Evolutionary conservation across 1,284 basidiomycete species (phyloP).

Genomic region (Fomitiporia mediterranea): DNA sequence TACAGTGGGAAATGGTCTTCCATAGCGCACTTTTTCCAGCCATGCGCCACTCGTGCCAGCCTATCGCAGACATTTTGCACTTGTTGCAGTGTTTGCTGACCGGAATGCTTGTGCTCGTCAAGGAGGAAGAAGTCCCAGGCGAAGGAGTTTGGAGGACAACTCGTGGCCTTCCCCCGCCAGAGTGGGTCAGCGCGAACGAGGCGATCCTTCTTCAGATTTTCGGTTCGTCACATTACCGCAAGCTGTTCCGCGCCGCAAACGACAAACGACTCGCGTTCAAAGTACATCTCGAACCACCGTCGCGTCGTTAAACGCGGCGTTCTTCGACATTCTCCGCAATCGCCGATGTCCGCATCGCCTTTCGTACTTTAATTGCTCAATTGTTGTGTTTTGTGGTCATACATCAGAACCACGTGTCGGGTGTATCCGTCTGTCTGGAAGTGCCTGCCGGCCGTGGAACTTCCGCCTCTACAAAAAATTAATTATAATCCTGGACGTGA

Average conservation of each 20-base stretch:
- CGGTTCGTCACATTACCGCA: slow-evolving; percentile 62
- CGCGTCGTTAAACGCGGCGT: neutral
- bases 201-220: slow-evolving; percentile 62
- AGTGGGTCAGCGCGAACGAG: slow-evolving; percentile 71
- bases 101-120: slow-evolving; percentile 69
- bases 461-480: slow-evolving; percentile 4
- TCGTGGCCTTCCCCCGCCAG: slow-evolving; percentile 67
- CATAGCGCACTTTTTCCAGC: slow-evolving; percentile 77
- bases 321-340: neutral
- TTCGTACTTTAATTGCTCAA: neutral
- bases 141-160: slow-evolving; percentile 65
- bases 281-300: slow-evolving; percentile 32
- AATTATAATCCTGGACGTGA: slow-evolving; percentile 5
- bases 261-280: slow-evolving; percentile 69
- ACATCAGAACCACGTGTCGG: neutral
- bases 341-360: neutral
- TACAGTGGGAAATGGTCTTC: slow-evolving; percentile 86
- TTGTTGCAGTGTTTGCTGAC: slow-evolving; percentile 78
- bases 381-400: neutral
- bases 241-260: slow-evolving; percentile 64
- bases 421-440: neutral
- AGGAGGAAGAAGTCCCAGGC: slow-evolving; percentile 60
- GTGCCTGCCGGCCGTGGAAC: neutral
- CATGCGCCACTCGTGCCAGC: slow-evolving; percentile 68
- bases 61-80: slow-evolving; percentile 71